Evolutionary conservation across 192 early-diverging fungal genomes (phyloP), one percentile per base, ranked within the genome.

Genomic region (Mortierella alpina): DNA sequence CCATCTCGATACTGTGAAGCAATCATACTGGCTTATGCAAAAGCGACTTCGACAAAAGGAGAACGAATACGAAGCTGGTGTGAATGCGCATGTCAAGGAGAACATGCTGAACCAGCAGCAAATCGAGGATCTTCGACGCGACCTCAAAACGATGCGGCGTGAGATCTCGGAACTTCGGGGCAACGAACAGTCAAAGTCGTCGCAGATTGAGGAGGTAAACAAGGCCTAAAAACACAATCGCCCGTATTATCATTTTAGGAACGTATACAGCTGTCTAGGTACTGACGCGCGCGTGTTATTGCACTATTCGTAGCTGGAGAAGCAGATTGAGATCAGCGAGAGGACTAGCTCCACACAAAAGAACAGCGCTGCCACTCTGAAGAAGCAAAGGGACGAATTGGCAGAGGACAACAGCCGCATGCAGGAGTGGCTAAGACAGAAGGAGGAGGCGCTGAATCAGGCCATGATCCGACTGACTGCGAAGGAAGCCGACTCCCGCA

Each of bases 271-370:
- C 4, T 22, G 0, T 62, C 31, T 31, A 31, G 1, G 31, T 31
- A 31, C 31, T 31, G 31, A 31, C 31, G 3, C 31, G 31, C 31
- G 31, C 3, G 31, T 31, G 31, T 31, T 31, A 2, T 31, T 31
- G 3, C 31, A 44, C 9, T 22, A 64, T 31, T 42, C 23, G n/a
- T 70, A 78, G 75, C 62, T 78, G 39, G 68, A 69, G 39, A 45
- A 72, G 22, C 76, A 79, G 22, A 72, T 79, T 10, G 76, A 71
- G 39, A 66, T 63, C 55, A 67, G 58, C 39, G 76, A 79, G 45
- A 31, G 57, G 17, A 67, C 68, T 54, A 79, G 59, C 53, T 72
- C 69, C 1, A 67, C 76, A 12, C 69, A 79, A 71, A 71, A 79
- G 53, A 66, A 14, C 6, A 66, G 7, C 4, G 76, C 69, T 14